These are phyloP conservation scores for Ogataea siamensis DNA, from an alignment of 805 yeast species.

Conservation along the genomic window DNA sequence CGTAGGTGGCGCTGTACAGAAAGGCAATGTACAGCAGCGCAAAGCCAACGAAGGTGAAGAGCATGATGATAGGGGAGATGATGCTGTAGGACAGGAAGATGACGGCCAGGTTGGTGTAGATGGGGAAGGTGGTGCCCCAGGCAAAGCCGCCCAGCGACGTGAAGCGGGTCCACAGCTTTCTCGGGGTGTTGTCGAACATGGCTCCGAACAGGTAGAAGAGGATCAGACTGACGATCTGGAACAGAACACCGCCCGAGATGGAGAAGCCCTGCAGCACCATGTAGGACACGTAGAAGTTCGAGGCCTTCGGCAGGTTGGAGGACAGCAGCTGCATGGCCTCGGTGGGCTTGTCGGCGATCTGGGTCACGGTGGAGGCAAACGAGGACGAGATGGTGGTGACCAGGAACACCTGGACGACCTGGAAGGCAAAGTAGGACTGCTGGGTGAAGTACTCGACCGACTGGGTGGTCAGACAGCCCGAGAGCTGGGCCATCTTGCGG, in stretches of 20 bases:
- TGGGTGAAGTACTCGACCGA: constrained; percentile 63
- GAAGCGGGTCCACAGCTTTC: constrained; percentile 67
- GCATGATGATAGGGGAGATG: constrained; percentile 78
- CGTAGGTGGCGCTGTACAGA: constrained; percentile 74
- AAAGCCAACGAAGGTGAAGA: constrained; percentile 73
- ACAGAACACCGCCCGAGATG: constrained; percentile 60
- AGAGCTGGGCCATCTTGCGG: constrained; percentile 56
- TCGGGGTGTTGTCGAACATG: constrained; percentile 58
- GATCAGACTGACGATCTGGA: constrained; percentile 59
- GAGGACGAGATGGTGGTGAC: constrained; percentile 71
- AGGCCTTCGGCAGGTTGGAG: constrained; percentile 67
- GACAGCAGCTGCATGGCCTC: constrained; percentile 59
- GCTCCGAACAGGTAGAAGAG: constrained; percentile 57
- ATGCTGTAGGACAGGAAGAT: constrained; percentile 66
- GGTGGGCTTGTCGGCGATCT: constrained; percentile 57
- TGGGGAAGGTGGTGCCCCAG: constrained; percentile 82
- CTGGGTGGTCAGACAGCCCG: constrained; percentile 59
- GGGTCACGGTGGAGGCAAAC: constrained; percentile 64
- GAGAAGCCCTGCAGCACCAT: constrained; percentile 67
- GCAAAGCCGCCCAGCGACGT: constrained; percentile 47
- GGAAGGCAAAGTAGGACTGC: constrained; percentile 65
- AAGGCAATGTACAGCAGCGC: constrained; percentile 71
- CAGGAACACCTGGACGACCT: constrained; percentile 67
- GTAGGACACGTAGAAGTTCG: constrained; percentile 71
- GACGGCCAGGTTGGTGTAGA: constrained; percentile 67